phyloP scores from a whole-genome alignment of 768 basidiomycete genomes.

The Psilocybe azurescens region DNA sequence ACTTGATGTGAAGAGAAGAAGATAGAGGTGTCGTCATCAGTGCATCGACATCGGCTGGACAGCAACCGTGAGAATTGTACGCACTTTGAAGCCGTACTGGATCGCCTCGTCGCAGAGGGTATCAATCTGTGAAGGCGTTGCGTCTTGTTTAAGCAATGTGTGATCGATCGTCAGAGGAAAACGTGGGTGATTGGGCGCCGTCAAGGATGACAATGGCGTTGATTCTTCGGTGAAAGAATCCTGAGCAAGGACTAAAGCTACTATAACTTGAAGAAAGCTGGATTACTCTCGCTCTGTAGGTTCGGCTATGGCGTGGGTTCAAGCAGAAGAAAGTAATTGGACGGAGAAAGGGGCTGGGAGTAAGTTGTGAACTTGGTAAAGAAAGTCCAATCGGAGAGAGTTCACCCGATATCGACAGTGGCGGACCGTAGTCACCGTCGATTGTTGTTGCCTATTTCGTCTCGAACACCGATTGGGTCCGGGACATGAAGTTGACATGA shows the following conservation, averaged over 20 bases:
- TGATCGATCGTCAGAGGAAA: constrained; percentile 52
- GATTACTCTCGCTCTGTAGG: constrained; percentile 31
- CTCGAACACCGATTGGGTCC: constrained; percentile 2
- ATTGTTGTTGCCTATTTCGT: neutral
- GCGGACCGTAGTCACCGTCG: neutral
- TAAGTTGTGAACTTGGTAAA: no score
- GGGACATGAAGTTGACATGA: neutral
- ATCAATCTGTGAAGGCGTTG: constrained; percentile 49
- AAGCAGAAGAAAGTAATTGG: neutral
- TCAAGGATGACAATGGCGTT: constrained; percentile 28
- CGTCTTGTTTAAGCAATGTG: constrained; percentile 55
- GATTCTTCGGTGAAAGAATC: neutral
- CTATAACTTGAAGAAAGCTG: constrained; percentile 32
- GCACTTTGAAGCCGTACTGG: constrained; percentile 52
- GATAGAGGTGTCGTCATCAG: neutral
- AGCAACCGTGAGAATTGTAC: neutral
- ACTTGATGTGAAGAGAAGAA: constrained; percentile 31
- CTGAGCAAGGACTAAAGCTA: constrained; percentile 28
- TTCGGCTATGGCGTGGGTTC: constrained; percentile 12
- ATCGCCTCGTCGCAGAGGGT: constrained; percentile 54
- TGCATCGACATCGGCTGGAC: no score
- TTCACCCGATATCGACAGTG: no score
- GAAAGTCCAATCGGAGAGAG: no score
- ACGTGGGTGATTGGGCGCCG: constrained; percentile 30
- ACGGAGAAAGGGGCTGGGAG: no score